phyloP scores from a whole-genome alignment of 805 yeast species.

The Nakazawaea wickerhamii region DNA sequence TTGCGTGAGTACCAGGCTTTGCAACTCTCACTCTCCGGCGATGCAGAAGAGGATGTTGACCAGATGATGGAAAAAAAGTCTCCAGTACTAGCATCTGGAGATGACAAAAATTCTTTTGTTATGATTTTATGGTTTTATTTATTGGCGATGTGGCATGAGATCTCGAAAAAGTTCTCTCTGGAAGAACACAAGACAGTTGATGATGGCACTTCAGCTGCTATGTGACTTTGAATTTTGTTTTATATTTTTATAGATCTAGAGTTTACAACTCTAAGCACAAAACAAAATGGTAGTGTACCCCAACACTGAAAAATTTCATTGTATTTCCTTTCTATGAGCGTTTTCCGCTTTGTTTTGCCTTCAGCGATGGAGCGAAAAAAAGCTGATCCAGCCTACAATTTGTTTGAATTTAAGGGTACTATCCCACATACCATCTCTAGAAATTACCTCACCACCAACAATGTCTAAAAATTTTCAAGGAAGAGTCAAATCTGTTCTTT shows the following conservation, averaged over 20 bases:
- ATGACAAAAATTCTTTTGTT: neutral
- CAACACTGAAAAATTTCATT: neutral
- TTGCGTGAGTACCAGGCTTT: neutral
- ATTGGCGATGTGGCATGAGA: conserved; percentile 5
- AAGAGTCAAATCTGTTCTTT: conserved; percentile 62
- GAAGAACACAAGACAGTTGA: conserved; percentile 2
- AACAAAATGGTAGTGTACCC: no score
- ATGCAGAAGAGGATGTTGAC: neutral
- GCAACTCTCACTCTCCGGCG: neutral
- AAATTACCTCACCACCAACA: neutral
- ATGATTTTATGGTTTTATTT: neutral
- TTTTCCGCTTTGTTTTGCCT: no score
- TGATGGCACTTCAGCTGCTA: neutral
- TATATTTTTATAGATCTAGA: no score
- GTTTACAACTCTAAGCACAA: no score
- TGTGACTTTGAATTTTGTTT: neutral
- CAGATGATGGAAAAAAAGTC: neutral
- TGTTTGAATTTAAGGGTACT: no score
- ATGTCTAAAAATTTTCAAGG: conserved; percentile 39
- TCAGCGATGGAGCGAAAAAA: no score
- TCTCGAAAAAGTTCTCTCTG: neutral
- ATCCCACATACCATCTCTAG: neutral
- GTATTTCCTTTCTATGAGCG: no score
- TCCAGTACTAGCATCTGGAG: neutral
- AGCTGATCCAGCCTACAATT: no score